Evolutionary conservation across 176 grass and related monocot species (phyloP).

Genomic region (Echinochloa phyllopogon): DNA sequence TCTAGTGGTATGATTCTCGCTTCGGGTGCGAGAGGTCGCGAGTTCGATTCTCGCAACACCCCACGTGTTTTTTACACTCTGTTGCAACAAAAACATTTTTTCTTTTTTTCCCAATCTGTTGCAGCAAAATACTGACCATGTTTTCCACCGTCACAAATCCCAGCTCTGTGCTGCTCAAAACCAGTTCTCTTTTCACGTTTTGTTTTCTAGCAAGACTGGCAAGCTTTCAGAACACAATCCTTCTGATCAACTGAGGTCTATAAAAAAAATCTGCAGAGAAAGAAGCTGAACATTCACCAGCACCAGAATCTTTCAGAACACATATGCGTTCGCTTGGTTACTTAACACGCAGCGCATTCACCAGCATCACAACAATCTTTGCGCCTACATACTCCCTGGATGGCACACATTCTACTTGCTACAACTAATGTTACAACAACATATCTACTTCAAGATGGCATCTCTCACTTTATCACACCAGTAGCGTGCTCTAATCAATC

Average conservation of each 20-base stretch:
- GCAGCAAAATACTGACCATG: too few relatives aligned
- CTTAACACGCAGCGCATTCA: background rate
- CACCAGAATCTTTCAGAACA: too few relatives aligned
- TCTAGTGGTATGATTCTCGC: conserved; percentile 99
- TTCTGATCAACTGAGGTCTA: background rate
- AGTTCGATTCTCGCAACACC: conserved; percentile 99
- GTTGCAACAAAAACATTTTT: background rate
- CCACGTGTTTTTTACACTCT: background rate
- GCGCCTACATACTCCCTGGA: background rate
- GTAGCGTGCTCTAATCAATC: background rate
- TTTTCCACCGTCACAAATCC: background rate
- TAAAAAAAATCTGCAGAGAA: background rate
- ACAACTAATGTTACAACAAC: background rate
- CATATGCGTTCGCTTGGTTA: background rate
- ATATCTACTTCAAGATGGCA: background rate
- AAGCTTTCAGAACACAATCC: background rate
- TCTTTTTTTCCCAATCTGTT: too few relatives aligned
- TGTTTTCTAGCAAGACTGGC: background rate
- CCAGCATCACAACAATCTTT: background rate
- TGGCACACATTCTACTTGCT: background rate
- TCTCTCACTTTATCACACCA: conserved; percentile 3
- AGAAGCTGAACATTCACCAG: background rate
- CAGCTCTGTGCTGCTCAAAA: background rate
- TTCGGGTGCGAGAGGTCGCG: conserved; percentile 99
- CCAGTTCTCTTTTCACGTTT: background rate